phyloP scores from a whole-genome alignment of 2,329 filamentous ascomycete genomes.

The Talaromyces marneffei region DNA sequence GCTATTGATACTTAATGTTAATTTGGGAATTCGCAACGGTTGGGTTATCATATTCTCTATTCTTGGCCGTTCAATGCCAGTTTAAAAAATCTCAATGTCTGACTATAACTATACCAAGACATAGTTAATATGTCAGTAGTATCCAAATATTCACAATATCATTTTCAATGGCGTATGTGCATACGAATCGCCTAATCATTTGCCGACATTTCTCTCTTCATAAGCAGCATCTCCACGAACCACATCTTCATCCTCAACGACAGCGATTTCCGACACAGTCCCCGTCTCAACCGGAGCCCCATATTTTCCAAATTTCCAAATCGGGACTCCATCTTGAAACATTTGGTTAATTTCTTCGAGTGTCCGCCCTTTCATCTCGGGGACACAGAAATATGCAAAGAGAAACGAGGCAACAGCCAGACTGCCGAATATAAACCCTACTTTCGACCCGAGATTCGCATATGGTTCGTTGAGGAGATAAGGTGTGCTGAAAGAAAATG shows the following conservation, averaged over 20 bases:
- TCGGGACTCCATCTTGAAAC: conserved; percentile 20
- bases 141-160: background rate
- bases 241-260: background rate
- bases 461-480: conserved; percentile 35
- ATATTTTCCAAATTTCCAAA: conserved; percentile 19
- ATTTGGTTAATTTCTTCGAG: conserved; percentile 30
- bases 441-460: conserved; percentile 31
- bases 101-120: background rate
- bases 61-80: too few species aligned
- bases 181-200: background rate
- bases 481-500: conserved; percentile 34
- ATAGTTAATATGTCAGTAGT: background rate
- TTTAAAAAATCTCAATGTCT: too few species aligned
- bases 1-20: too few species aligned
- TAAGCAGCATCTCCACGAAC: background rate
- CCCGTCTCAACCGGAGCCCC: background rate
- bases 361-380: conserved; percentile 28
- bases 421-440: conserved; percentile 34
- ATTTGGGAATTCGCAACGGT: too few species aligned
- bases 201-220: background rate
- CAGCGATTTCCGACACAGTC: background rate
- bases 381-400: conserved; percentile 25
- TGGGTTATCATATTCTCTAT: too few species aligned
- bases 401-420: conserved; percentile 19
- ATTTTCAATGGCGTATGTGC: background rate